Base-by-base conservation (phyloP, 1,284 basidiomycete species). In the Pholiota adiposa region DNA sequence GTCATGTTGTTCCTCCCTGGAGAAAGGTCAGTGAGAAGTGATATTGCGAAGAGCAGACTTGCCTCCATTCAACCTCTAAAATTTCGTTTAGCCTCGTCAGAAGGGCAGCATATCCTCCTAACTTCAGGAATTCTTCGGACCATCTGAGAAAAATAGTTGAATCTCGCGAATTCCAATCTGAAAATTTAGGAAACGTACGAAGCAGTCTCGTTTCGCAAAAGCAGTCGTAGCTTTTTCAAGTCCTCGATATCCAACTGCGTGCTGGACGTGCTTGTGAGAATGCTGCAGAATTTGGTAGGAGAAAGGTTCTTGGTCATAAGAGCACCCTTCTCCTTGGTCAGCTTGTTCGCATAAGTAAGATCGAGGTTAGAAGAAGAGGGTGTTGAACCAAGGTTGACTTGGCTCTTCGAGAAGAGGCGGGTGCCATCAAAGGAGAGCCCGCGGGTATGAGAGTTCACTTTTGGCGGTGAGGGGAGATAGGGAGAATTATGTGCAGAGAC, bases 1-100 rank as follows among this genome's bases (percentile, higher is more conserved):
- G 70, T 98, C 97, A 67, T 97, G 96, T 72, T 98, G 96, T 72
- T 99, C 97, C 73, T 98, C 97, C 63, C 96, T 95, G 67, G 3
- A 58, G 2, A 25, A 51, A 48, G 21, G n/a, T 41, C 50, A 48
- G 56, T 16, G 18, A 18, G 27, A 12, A 51, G 23, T 25, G 5
- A 51, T 27, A 52, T 51, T 43, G 12, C 46, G 41, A 40, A 5
- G 73, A 84, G 19, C 14, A 14, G 8, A 36, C 14, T 66, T 65
- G 94, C 93, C 96, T 88, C 97, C 97, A 99, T 77, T 99, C 97
- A 51, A 98, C 87, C 36, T 38, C 36, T 4, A 38, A 12, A 16
- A 38, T 38, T 16, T 38, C 36, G 36, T 38, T 38, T 4, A 38
- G 16, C 14, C 36, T 11, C 9, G 36, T 38, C 16, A 38, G 16